A percentile compares a stretch with the other conserved stretches of the same genome.
Evolutionary conservation across 2,329 filamentous ascomycete species (phyloP).

Genomic region (Byssothecium circinans): DNA sequence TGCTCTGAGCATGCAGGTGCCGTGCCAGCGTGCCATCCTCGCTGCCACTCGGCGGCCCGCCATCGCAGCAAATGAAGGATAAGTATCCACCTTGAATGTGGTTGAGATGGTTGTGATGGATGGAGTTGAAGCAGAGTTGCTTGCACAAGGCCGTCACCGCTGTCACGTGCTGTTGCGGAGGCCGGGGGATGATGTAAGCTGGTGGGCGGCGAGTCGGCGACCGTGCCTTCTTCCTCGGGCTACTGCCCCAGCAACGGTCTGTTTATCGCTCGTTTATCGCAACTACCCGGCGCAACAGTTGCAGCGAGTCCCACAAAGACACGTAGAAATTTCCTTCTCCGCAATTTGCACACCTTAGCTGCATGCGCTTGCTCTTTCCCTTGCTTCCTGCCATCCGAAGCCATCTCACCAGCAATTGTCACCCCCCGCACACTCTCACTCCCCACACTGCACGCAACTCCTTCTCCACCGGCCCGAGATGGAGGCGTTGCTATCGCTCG

Average conservation of each 20-base stretch:
- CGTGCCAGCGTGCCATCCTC: no score
- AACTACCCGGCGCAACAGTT: slow-evolving; percentile 8
- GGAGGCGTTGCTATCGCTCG: slow-evolving; percentile 88
- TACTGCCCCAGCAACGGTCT: slow-evolving; percentile 16
- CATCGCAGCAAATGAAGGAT: no score
- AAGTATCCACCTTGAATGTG: no score
- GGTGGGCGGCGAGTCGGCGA: no score
- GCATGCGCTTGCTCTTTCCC: slow-evolving; percentile 25
- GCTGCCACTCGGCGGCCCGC: no score
- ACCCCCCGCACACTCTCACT: slow-evolving; percentile 6
- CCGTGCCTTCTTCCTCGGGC: neutral
- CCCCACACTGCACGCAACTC: slow-evolving; percentile 1
- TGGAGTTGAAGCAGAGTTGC: no score
- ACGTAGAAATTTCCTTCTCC: slow-evolving; percentile 4
- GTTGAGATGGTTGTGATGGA: no score
- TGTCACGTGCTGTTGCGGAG: neutral
- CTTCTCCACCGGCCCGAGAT: slow-evolving; percentile 52
- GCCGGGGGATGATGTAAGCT: no score
- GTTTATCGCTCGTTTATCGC: slow-evolving; percentile 15
- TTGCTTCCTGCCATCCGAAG: slow-evolving; percentile 11
- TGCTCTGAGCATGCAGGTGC: no score
- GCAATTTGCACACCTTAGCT: slow-evolving; percentile 19
- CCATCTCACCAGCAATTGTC: slow-evolving; percentile 7
- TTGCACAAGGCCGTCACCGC: no score
- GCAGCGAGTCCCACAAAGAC: slow-evolving; percentile 28